Conservation (phyloP, 2,329 filamentous ascomycete species). For the Ascochyta lentis region DNA sequence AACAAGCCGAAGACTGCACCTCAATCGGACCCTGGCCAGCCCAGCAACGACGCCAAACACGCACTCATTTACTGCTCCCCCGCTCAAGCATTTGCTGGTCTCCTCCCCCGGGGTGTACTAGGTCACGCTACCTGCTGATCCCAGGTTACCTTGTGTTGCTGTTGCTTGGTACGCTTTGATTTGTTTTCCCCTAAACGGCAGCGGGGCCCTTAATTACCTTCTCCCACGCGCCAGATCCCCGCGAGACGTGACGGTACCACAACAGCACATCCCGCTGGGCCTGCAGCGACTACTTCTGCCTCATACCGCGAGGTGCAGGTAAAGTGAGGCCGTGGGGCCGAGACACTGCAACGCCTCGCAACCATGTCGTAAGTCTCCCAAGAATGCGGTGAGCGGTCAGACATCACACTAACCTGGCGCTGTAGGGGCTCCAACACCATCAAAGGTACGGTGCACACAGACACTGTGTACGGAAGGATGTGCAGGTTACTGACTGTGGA, state of each 20-base stretch:
- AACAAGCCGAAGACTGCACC: slow-evolving; percentile 27
- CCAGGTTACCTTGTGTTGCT: slow-evolving; percentile 3
- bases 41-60: slow-evolving; percentile 18
- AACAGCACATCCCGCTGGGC: slow-evolving; percentile 29
- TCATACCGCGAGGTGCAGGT: slow-evolving; percentile 25
- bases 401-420: slow-evolving; percentile 51
- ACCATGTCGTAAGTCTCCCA: slow-evolving; percentile 48
- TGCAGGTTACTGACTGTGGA: slow-evolving; percentile 33
- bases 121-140: slow-evolving; percentile 2
- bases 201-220: slow-evolving; percentile 41
- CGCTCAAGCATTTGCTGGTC: slow-evolving; percentile 5
- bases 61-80: slow-evolving; percentile 12
- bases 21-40: slow-evolving; percentile 20
- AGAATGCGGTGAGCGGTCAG: slow-evolving; percentile 19
- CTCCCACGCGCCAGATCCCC: slow-evolving; percentile 39
- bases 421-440: slow-evolving; percentile 54
- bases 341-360: slow-evolving; percentile 36
- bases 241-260: slow-evolving; percentile 42
- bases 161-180: slow-evolving; percentile 24
- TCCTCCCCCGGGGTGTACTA: slow-evolving; percentile 3
- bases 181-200: slow-evolving; percentile 40
- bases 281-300: slow-evolving; percentile 28
- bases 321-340: slow-evolving; percentile 47
- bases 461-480: neutral
- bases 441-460: slow-evolving; percentile 48